A percentile compares a stretch with the other conserved stretches of the same genome.
phyloP scores from a whole-genome alignment of 1,139 yeast genomes.

The Suhomyces maxii region DNA sequence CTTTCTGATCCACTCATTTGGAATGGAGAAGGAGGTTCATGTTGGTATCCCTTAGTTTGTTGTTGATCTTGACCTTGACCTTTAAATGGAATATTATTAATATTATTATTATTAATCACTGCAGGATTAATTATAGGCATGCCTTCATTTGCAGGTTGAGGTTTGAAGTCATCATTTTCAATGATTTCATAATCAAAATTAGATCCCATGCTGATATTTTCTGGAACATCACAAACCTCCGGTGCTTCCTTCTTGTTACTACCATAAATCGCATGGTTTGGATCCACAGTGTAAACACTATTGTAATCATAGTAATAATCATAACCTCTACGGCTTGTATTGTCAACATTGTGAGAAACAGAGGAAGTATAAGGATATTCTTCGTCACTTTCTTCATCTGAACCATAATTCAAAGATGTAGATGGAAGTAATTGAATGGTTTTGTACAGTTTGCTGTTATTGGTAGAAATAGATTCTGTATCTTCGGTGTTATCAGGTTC shows the following conservation, averaged over 20 bases:
- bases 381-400: slow-evolving; percentile 65
- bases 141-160: slow-evolving; percentile 3
- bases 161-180: slow-evolving; percentile 21
- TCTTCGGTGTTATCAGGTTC: slow-evolving; percentile 22
- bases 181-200: slow-evolving; percentile 40
- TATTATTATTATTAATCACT: slow-evolving; percentile 17
- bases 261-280: slow-evolving; percentile 47
- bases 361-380: slow-evolving; percentile 59
- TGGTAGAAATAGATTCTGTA: slow-evolving; percentile 26
- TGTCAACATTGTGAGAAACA: slow-evolving; percentile 72
- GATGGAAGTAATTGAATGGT: slow-evolving; percentile 80
- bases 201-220: slow-evolving; percentile 42
- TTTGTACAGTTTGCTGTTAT: slow-evolving; percentile 30
- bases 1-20: slow-evolving; percentile 17
- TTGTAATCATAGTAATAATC: slow-evolving; percentile 87
- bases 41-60: neutral
- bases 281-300: slow-evolving; percentile 69
- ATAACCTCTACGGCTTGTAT: slow-evolving; percentile 65
- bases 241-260: slow-evolving; percentile 26
- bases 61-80: neutral
- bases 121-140: slow-evolving; percentile 28
- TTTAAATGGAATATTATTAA: slow-evolving; percentile 9
- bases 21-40: slow-evolving; percentile 9
- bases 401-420: slow-evolving; percentile 75
- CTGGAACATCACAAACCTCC: slow-evolving; percentile 48